phyloP scores from a whole-genome alignment of 805 yeast genomes.

The Debaryomyces hansenii region DNA sequence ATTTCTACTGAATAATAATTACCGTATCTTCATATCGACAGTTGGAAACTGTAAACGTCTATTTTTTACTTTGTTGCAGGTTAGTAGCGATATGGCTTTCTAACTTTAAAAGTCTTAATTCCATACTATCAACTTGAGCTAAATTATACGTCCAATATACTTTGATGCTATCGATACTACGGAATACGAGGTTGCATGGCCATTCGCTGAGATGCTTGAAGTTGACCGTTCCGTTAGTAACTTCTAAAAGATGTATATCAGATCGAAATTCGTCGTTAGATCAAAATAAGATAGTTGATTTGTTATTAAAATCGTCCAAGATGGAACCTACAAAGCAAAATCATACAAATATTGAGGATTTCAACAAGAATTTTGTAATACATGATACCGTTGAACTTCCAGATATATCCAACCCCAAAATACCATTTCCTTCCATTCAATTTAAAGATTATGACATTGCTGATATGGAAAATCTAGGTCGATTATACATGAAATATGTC shows the following conservation, averaged over 20 bases:
- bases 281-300: slow-evolving; percentile 1
- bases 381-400: background rate
- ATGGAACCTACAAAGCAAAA: background rate
- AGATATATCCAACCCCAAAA: background rate
- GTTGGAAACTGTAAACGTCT: background rate
- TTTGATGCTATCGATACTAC: background rate
- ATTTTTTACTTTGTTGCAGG: no score
- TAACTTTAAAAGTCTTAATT: no score
- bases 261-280: background rate
- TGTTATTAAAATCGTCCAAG: slow-evolving; percentile 1
- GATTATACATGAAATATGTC: slow-evolving; percentile 4
- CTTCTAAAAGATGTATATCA: background rate
- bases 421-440: background rate
- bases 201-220: background rate
- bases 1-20: background rate
- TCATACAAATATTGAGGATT: background rate
- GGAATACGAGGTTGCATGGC: background rate
- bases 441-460: background rate
- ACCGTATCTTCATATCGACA: background rate
- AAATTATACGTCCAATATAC: background rate
- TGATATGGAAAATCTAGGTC: slow-evolving; percentile 5
- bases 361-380: background rate
- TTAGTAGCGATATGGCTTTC: no score
- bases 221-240: background rate
- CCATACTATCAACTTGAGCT: background rate